A percentile compares a stretch with the other conserved stretches of the same genome.
These are phyloP conservation scores for Huntiella abstrusa DNA, from an alignment of 2,329 filamentous ascomycete species.

Conservation along the genomic window DNA sequence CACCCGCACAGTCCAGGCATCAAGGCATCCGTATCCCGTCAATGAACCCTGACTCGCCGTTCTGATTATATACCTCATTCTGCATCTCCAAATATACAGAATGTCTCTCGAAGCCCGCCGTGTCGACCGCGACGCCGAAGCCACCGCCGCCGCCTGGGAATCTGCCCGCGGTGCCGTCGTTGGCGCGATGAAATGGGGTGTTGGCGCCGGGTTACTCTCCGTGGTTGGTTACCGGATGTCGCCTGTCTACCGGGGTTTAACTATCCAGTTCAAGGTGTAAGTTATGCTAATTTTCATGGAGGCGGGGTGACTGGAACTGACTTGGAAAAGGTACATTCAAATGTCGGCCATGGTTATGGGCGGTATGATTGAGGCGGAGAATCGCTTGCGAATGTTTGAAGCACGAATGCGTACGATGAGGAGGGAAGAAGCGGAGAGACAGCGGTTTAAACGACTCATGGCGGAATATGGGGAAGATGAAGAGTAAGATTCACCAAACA, in stretches of 20 bases:
- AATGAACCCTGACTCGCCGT: not conserved
- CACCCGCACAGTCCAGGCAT: too few relatives aligned
- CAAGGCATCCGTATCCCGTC: too few relatives aligned
- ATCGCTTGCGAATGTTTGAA: conserved; percentile 48
- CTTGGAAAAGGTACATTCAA: conserved; percentile 47
- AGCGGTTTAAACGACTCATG: conserved; percentile 50
- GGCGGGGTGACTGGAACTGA: not conserved
- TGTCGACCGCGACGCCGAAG: conserved; percentile 37
- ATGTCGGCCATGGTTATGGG: conserved; percentile 77
- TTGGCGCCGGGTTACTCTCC: conserved; percentile 42
- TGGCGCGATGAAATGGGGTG: conserved; percentile 56
- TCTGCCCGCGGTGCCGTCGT: conserved; percentile 46
- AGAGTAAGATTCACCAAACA: conserved; percentile 13
- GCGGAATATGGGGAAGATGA: conserved; percentile 33
- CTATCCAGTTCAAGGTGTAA: conserved; percentile 62
- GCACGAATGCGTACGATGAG: conserved; percentile 44
- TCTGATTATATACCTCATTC: not conserved
- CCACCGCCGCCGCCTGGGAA: conserved; percentile 51
- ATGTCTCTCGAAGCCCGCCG: conserved; percentile 8
- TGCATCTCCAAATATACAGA: not conserved
- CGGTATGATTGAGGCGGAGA: conserved; percentile 57
- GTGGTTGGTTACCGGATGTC: conserved; percentile 44
- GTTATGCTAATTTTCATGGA: conserved; percentile 15
- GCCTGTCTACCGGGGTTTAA: conserved; percentile 53
- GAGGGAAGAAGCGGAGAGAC: conserved; percentile 42